Evolutionary conservation across 2,329 filamentous ascomycete genomes (phyloP).

Genomic region (Trichophyton verrucosum): DNA sequence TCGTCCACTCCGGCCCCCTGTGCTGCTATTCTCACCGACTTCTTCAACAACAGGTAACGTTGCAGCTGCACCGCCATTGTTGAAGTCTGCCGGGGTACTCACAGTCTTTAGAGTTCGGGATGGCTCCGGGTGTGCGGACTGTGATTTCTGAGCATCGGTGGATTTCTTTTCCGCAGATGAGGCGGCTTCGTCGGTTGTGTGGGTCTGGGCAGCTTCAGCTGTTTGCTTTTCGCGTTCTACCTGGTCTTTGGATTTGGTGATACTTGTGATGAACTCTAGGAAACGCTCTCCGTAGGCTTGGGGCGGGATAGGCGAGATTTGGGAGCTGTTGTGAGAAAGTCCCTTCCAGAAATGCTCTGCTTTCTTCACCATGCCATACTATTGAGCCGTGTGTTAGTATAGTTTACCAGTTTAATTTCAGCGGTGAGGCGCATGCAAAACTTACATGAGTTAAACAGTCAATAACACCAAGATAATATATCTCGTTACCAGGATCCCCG

Average conservation of each 20-base stretch:
- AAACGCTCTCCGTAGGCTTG: conserved; percentile 89
- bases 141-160: conserved; percentile 17
- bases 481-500: conserved; percentile 70
- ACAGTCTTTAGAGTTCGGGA: conserved; percentile 49
- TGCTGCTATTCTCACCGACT: conserved; percentile 60
- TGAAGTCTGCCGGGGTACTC: conserved; percentile 45
- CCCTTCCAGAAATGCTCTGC: conserved; percentile 97
- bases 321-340: conserved; percentile 63
- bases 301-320: conserved; percentile 87
- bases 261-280: conserved; percentile 76
- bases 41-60: conserved; percentile 81
- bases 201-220: conserved; percentile 19
- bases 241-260: conserved; percentile 83
- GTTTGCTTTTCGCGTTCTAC: conserved; percentile 43
- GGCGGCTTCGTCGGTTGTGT: conserved; percentile 12
- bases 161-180: background rate
- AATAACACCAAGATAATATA: conserved; percentile 97
- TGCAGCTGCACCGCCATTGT: conserved; percentile 39
- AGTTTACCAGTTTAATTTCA: too few relatives aligned
- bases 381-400: background rate
- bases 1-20: conserved; percentile 11
- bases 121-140: conserved; percentile 41
- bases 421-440: conserved; percentile 15
- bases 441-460: conserved; percentile 94
- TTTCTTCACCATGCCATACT: conserved; percentile 88